Percentiles rank a stretch among this genome's conserved stretches.
Conservation (phyloP, 495 filamentous ascomycete genomes). For the Extremus antarcticus region DNA sequence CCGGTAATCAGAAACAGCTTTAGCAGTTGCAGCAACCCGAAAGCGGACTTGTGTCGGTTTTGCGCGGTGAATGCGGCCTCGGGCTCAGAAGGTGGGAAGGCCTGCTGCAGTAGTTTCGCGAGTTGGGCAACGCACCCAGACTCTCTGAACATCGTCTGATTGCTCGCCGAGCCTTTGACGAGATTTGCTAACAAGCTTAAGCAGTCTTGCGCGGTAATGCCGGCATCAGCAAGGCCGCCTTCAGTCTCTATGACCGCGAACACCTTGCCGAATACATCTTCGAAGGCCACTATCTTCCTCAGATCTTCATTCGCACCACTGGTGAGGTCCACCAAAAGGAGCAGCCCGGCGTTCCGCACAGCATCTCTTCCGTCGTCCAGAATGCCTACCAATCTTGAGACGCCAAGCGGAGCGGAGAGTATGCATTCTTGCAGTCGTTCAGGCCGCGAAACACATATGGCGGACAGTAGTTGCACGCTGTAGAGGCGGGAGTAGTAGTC, state of each 20-base stretch:
- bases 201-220: conserved; percentile 87
- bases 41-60: conserved; percentile 67
- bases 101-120: conserved; percentile 48
- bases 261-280: conserved; percentile 80
- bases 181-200: conserved; percentile 87
- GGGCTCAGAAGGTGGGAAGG: conserved; percentile 7
- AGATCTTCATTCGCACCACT: conserved; percentile 59
- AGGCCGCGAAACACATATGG: conserved; percentile 74
- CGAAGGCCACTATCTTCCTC: conserved; percentile 89
- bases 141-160: conserved; percentile 90
- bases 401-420: conserved; percentile 74
- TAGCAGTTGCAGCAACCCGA: conserved; percentile 75
- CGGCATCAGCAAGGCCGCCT: conserved; percentile 71
- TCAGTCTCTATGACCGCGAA: conserved; percentile 74
- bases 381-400: conserved; percentile 70
- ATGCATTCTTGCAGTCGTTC: conserved; percentile 96
- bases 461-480: conserved; percentile 77
- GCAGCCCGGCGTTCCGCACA: conserved; percentile 67
- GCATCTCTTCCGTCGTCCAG: conserved; percentile 82
- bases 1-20: conserved; percentile 75
- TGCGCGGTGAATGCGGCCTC: conserved; percentile 13
- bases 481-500: conserved; percentile 95
- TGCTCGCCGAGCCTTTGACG: conserved; percentile 76
- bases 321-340: conserved; percentile 59
- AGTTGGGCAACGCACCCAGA: conserved; percentile 72